Evolutionary conservation across 106 monocot species (phyloP).

Genomic region (Dendrobium nobile): DNA sequence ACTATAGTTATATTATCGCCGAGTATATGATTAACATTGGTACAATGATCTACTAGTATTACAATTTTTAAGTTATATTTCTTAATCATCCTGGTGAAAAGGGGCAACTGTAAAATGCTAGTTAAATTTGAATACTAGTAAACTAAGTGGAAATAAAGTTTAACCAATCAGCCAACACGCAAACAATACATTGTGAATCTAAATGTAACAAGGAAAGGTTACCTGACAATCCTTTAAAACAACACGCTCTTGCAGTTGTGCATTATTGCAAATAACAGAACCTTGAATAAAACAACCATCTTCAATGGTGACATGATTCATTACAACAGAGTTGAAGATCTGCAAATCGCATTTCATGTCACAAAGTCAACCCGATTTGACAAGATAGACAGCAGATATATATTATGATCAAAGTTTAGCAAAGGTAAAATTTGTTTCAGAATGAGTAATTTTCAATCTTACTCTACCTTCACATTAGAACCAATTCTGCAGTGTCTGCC

Average conservation of each 20-base stretch:
- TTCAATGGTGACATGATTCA: constrained; percentile 96
- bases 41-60: not conserved
- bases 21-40: no score
- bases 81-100: not conserved
- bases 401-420: not conserved
- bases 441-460: not conserved
- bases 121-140: not conserved
- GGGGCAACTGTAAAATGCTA: not conserved
- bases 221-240: constrained; percentile 97
- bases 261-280: constrained; percentile 89
- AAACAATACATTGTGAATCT: not conserved
- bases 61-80: not conserved
- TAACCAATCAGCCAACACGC: not conserved
- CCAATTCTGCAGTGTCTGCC: constrained; percentile 98
- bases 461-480: constrained; percentile 93
- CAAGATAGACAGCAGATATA: not conserved
- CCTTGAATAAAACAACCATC: constrained; percentile 92
- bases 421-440: not conserved
- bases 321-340: constrained; percentile 95
- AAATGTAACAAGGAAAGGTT: not conserved
- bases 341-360: constrained; percentile 16
- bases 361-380: not conserved
- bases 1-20: no score
- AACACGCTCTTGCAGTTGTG: constrained; percentile 85
- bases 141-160: not conserved